Base-by-base conservation (phyloP, 129 eudicot species). In the Escallonia rubra region DNA sequence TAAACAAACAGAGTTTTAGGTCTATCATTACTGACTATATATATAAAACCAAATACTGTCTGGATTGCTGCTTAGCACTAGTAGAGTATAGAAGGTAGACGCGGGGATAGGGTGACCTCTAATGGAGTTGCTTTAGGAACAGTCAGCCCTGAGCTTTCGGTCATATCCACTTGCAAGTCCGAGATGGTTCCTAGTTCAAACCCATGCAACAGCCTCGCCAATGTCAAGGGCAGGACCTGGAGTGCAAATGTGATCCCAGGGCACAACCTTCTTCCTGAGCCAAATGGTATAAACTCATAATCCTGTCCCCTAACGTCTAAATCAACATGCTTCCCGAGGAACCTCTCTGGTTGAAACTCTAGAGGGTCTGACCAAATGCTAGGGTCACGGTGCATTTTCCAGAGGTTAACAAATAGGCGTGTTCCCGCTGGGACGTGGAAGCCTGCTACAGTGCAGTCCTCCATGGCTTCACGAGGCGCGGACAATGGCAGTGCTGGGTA, bases 281-380 rank as follows among this genome's bases (percentile, higher is more conserved):
- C 79, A 68, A 75, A 75, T 4, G 79, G 79, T 59, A 74, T 39
- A 48, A 75, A 62, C 41, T 75, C 74, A 46, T 61, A 75, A 68
- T 75, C 23, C 41, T 64, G 80, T 42, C 80, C 80, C 42, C 49
- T 69, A 7, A 70, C 65, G 43, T 69, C 76, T 6, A 76, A 23
- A 5, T 64, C 57, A 49, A 12, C 62, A 11, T 64, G 34, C 7
- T 50, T 13, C 15, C 55, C 43, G 34, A 76, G 67, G 57, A 76
- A 76, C 68, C 80, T 69, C 47, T 76, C 72, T 2, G 80, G 80
- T 12, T 12, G 66, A 41, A 75, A 75, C 41, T 53, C 68, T 42
- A 74, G 56, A 2, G 79, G 73, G 34, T 74, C 72, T 4, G 56
- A 10, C 79, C 79, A 74, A 59, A 60, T 59, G 56, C 58, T 12